Conservation (phyloP, 139 green algal genomes). For the Spirogloea muscicola region DNA sequence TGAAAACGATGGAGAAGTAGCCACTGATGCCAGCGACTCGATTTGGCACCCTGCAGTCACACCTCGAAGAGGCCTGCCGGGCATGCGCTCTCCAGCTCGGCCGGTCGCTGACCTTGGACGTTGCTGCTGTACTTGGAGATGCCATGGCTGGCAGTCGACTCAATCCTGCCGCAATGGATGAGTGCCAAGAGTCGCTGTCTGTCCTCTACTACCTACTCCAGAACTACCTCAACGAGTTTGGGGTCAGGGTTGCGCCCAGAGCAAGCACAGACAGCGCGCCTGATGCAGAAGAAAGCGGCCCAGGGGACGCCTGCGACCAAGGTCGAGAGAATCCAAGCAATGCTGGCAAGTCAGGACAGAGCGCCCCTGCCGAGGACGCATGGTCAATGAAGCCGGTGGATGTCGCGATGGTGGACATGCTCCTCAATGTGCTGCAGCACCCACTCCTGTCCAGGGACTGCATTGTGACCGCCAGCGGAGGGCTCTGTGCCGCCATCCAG, state of each 20-base stretch:
- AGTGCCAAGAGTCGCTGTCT: conserved; percentile 43
- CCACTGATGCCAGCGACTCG: too few species aligned
- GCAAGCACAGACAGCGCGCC: background rate
- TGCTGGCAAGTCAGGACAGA: background rate
- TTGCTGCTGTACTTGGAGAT: background rate
- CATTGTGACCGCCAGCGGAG: conserved; percentile 21
- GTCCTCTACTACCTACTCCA: conserved; percentile 42
- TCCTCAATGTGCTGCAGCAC: background rate
- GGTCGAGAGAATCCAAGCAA: background rate
- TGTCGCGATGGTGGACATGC: background rate
- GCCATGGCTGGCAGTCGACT: background rate
- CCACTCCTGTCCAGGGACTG: conserved; percentile 27
- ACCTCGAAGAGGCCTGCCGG: too few species aligned
- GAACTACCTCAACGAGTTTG: conserved; percentile 1
- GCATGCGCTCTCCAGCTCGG: too few species aligned
- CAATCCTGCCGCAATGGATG: conserved; percentile 31
- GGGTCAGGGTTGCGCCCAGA: background rate
- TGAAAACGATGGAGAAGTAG: too few species aligned
- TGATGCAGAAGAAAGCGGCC: background rate
- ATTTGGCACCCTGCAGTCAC: too few species aligned
- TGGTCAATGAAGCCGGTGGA: background rate
- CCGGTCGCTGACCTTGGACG: background rate
- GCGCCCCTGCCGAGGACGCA: too few species aligned
- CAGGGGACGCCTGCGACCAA: background rate
- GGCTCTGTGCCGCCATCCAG: conserved; percentile 27